Percentiles rank a stretch among this genome's conserved stretches.
phyloP scores from a whole-genome alignment of 2,329 filamentous ascomycete species.

The Hypoxylon sp. region DNA sequence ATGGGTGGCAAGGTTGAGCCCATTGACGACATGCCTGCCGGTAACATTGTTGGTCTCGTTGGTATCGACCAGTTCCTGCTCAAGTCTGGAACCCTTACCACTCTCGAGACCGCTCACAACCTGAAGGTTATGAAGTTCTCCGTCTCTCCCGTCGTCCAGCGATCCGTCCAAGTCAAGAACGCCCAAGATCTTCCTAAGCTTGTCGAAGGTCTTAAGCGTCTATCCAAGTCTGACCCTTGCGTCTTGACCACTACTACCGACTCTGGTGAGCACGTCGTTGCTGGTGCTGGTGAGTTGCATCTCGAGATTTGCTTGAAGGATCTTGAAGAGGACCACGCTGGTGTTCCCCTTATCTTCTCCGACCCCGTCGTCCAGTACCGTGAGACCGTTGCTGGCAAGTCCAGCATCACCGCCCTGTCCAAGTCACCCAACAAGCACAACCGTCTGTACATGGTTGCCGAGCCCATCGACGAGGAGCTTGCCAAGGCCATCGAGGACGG shows the following conservation, averaged over 20 bases:
- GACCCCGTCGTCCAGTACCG: constrained; percentile 99
- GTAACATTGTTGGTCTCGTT: constrained; percentile 99
- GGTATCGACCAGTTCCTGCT: constrained; percentile 99
- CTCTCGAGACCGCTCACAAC: constrained; percentile 98
- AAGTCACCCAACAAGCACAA: constrained; percentile 99
- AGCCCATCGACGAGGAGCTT: constrained; percentile 93
- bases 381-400: constrained; percentile 88
- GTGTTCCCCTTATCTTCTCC: constrained; percentile 96
- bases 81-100: constrained; percentile 99
- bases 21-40: constrained; percentile 98
- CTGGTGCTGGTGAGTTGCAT: constrained; percentile 98
- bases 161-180: constrained; percentile 99
- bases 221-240: constrained; percentile 99
- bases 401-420: constrained; percentile 95
- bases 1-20: constrained; percentile 99
- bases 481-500: constrained; percentile 89
- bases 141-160: constrained; percentile 97
- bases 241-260: constrained; percentile 90
- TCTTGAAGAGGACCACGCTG: constrained; percentile 99
- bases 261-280: constrained; percentile 98
- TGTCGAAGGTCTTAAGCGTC: constrained; percentile 99
- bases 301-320: constrained; percentile 99
- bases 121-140: constrained; percentile 99
- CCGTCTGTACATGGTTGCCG: constrained; percentile 95
- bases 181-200: constrained; percentile 99